A percentile compares a stretch with the other conserved stretches of the same genome.
Evolutionary conservation across 371 early-diverging fungal genomes (phyloP).

Genomic region (Syncephalastrum sp.): DNA sequence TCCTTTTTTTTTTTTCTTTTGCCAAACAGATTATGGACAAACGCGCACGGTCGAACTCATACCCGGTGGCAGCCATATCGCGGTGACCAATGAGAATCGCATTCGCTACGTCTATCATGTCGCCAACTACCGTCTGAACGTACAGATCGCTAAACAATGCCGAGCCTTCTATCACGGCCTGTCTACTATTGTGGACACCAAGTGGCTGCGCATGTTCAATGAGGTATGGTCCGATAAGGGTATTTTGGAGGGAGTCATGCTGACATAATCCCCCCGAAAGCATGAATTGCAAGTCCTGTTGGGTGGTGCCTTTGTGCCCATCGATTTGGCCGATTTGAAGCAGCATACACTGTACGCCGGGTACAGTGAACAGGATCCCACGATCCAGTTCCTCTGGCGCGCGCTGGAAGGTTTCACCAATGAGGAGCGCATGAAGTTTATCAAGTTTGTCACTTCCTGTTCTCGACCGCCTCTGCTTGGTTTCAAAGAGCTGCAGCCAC

Average conservation of each 20-base stretch:
- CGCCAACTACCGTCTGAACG: slow-evolving; percentile 77
- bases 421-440: slow-evolving; percentile 67
- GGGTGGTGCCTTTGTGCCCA: slow-evolving; percentile 74
- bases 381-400: slow-evolving; percentile 83
- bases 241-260: neutral
- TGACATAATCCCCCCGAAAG: slow-evolving; percentile 15
- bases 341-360: slow-evolving; percentile 84
- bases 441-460: slow-evolving; percentile 92
- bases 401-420: slow-evolving; percentile 67
- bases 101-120: slow-evolving; percentile 80
- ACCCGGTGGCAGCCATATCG: slow-evolving; percentile 69
- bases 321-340: slow-evolving; percentile 77
- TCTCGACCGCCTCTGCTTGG: slow-evolving; percentile 91
- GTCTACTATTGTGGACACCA: slow-evolving; percentile 70
- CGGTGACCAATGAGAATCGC: slow-evolving; percentile 83
- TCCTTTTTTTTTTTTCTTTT: neutral
- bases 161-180: slow-evolving; percentile 83
- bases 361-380: slow-evolving; percentile 64
- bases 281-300: slow-evolving; percentile 90
- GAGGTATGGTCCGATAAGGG: slow-evolving; percentile 30
- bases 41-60: slow-evolving; percentile 70
- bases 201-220: slow-evolving; percentile 84
- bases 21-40: slow-evolving; percentile 43
- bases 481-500: slow-evolving; percentile 80
- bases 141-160: slow-evolving; percentile 82